These are phyloP conservation scores for Vicia faba DNA, from an alignment of 306 rosid species.

Conservation along the genomic window DNA sequence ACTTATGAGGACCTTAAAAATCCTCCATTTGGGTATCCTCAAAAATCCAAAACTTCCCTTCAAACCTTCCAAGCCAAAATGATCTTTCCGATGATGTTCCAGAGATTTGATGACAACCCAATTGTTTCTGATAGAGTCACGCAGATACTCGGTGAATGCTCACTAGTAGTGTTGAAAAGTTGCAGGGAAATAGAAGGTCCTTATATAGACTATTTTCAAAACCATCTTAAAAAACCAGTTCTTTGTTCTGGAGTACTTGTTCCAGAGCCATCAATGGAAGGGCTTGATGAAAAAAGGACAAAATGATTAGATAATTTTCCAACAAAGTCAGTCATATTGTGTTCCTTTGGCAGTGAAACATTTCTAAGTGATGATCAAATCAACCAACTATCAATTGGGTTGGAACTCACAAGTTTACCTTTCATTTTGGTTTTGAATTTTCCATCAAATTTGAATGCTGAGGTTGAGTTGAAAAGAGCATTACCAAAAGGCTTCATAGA, in stretches of 20 bases:
- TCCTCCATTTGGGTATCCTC: constrained; percentile 43
- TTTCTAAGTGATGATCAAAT: constrained; percentile 48
- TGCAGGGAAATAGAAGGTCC: constrained; percentile 51
- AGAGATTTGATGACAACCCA: constrained; percentile 29
- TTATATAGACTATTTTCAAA: constrained; percentile 43
- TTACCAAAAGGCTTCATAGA: constrained; percentile 45
- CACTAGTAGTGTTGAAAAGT: constrained; percentile 34
- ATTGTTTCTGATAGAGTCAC: constrained; percentile 34
- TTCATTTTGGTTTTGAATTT: constrained; percentile 53
- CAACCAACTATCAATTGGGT: constrained; percentile 45
- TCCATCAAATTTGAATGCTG: constrained; percentile 27
- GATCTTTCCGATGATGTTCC: constrained; percentile 31
- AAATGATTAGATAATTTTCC: constrained; percentile 45
- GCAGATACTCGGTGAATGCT: constrained; percentile 33
- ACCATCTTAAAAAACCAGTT: constrained; percentile 31
- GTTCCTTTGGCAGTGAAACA: constrained; percentile 62
- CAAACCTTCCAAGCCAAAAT: constrained; percentile 41
- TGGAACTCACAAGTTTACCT: constrained; percentile 47
- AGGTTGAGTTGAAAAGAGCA: constrained; percentile 38
- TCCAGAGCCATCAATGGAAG: constrained; percentile 42
- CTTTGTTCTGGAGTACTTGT: constrained; percentile 49
- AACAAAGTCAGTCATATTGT: constrained; percentile 38
- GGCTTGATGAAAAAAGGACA: constrained; percentile 40
- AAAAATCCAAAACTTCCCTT: constrained; percentile 28
- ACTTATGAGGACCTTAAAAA: constrained; percentile 39